Evolutionary conservation across 2,329 filamentous ascomycete species (phyloP), one percentile per base, ranked within the genome.

Genomic region (Coniochaeta pulveracea): DNA sequence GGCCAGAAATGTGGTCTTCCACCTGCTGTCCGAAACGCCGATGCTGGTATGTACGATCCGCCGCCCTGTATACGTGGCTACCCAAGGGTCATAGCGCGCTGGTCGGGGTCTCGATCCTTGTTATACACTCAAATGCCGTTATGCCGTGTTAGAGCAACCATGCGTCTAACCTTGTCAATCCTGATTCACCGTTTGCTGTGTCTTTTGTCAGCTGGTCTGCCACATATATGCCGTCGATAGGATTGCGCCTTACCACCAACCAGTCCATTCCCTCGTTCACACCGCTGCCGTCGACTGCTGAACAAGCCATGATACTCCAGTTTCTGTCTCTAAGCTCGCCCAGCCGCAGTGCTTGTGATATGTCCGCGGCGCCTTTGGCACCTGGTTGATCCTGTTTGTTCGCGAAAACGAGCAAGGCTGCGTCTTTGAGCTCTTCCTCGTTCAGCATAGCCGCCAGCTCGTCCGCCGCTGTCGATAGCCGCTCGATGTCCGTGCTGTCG

Each of bases 351-450:
- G 88, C 89, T 61, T 96, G 89, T 36, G 85, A 93, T 43, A 98
- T 98, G 56, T 96, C 91, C 12, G 86, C 91, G 2, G 91, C 91
- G 3, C 89, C 91, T 62, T 94, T 93, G 31, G 91, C 89, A 12
- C 91, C 91, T 2, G 89, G 89, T 59, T 96, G 86, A 61, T 98
- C 91, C 59, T 98, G 91, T 66, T 98, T 98, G 64, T 98, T 98
- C 50, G 91, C 91, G 58, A 96, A 98, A 9, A 98, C 91, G 35
- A 98, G 64, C 35, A 98, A 64, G 15, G 86, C 79, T 10, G 91
- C 89, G 51, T 96, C 91, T 53, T 85, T 83, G 35, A 98, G 71
- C 60, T 98, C 89, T 44, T 96, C 91, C 61, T 98, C 91, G 52
- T 93, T 93, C 42, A 98, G 63, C 91, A 98, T 98, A 11, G 88